Evolutionary conservation across 2,329 filamentous ascomycete species (phyloP), one percentile per base, ranked within the genome.

Genomic region (Hymenoscyphus albidus): DNA sequence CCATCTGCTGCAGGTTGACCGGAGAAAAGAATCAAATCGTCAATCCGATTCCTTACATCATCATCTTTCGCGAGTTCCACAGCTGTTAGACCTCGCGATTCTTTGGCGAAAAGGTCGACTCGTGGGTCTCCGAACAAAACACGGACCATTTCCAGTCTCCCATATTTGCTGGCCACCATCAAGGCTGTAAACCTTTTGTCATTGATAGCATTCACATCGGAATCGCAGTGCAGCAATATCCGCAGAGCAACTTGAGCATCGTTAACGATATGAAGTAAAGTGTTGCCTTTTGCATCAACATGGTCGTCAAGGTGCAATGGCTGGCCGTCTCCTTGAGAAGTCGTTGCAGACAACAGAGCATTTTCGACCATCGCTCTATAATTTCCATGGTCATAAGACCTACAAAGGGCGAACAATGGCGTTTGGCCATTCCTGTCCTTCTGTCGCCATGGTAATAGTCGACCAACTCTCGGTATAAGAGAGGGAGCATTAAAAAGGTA

Each of bases 81-180:
- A 7, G 95, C 95, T 7, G 94, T 97, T 71, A 99, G 81, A 0
- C 95, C 95, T 65, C 95, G 86, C 16, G 91, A 79, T 75, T 99
- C 96, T 76, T 90, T 91, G 38, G 93, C 87, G 54, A 89, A 87
- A 14, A 94, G 79, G 74, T 99, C 95, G 4, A 97, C 92, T 70
- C 96, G 83, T 31, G 92, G 86, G 74, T 99, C 95, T 54, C 89
- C 85, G 76, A 96, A 98, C 5, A 99, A 82, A 10, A 89, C 88
- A 65, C 93, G 85, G 18, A 99, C 94, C 82, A 97, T 92, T 72
- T 98, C 95, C 62, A 96, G 90, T 67, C 95, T 87, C 40, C 95
- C 95, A 74, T 98, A 99, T 76, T 99, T 99, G 83, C 94, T 98
- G 7, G 94, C 94, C 67, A 99, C 90, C 95, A 99, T 99, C 64